Evolutionary conservation across 2,329 filamentous ascomycete genomes (phyloP).

Genomic region (Ambrosiella xylebori): DNA sequence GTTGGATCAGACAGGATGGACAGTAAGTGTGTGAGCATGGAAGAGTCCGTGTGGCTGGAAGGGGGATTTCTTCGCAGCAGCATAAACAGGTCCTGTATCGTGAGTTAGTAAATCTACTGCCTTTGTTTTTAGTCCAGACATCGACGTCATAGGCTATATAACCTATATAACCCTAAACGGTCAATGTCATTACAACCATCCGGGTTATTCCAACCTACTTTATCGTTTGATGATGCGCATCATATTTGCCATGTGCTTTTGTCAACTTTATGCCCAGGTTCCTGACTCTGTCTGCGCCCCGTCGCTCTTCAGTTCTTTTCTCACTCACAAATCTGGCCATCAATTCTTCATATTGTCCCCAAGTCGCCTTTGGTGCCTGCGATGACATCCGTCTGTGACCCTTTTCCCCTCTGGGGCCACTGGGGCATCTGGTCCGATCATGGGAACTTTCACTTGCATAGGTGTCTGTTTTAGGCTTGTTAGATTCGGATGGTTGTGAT

Average conservation of each 20-base stretch:
- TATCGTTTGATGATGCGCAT: not conserved
- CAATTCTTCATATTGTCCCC: constrained; percentile 8
- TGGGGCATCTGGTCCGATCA: too few relatives aligned
- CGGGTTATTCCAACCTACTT: not conserved
- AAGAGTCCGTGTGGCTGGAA: constrained; percentile 1
- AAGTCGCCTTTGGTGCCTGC: constrained; percentile 2
- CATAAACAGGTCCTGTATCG: constrained; percentile 34
- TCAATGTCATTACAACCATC: not conserved
- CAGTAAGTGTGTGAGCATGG: constrained; percentile 42
- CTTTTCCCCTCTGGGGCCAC: not conserved
- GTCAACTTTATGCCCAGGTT: constrained; percentile 2
- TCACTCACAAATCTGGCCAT: not conserved
- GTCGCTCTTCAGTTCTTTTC: not conserved
- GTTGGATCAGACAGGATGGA: constrained; percentile 32
- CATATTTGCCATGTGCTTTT: constrained; percentile 1
- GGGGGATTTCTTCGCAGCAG: constrained; percentile 35
- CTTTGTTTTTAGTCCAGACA: not conserved
- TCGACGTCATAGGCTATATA: not conserved
- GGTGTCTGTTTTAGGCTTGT: not conserved
- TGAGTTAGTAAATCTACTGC: not conserved
- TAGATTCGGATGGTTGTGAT: not conserved
- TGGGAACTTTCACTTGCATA: too few relatives aligned
- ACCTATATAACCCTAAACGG: not conserved
- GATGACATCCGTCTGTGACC: not conserved
- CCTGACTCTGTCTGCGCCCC: not conserved